These are phyloP conservation scores for Blastobotrys malaysiensis DNA, from an alignment of 1,139 yeast species.

Conservation along the genomic window DNA sequence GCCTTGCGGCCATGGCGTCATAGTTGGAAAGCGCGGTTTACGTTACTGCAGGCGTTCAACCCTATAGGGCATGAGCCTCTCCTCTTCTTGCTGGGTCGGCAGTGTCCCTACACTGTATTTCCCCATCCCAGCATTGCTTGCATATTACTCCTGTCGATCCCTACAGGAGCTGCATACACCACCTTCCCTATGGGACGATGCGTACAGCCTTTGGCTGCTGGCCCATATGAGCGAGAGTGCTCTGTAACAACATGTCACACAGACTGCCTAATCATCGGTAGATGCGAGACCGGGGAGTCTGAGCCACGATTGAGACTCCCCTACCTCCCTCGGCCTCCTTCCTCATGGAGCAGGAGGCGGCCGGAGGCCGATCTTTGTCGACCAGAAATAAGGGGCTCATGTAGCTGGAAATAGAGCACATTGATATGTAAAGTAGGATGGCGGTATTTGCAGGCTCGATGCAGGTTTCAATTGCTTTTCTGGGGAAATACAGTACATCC, in stretches of 20 bases:
- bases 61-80: background rate
- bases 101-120: background rate
- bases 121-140: background rate
- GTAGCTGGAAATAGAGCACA: background rate
- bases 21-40: background rate
- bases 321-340: too few species aligned
- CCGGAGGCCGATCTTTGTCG: background rate
- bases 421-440: background rate
- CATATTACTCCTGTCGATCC: background rate
- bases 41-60: background rate
- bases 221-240: background rate
- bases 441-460: background rate
- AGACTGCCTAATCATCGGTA: background rate
- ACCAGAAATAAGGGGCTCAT: background rate
- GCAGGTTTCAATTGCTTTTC: background rate
- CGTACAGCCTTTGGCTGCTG: background rate
- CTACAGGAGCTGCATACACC: background rate
- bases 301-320: background rate
- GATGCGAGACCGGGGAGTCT: conserved; percentile 1
- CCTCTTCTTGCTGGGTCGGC: background rate
- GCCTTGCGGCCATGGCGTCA: background rate
- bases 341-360: background rate
- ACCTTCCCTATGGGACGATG: background rate
- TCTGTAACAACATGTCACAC: background rate
- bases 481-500: background rate